Conservation (phyloP, 2,329 filamentous ascomycete genomes). For the Scolecobasidium constrictum region DNA sequence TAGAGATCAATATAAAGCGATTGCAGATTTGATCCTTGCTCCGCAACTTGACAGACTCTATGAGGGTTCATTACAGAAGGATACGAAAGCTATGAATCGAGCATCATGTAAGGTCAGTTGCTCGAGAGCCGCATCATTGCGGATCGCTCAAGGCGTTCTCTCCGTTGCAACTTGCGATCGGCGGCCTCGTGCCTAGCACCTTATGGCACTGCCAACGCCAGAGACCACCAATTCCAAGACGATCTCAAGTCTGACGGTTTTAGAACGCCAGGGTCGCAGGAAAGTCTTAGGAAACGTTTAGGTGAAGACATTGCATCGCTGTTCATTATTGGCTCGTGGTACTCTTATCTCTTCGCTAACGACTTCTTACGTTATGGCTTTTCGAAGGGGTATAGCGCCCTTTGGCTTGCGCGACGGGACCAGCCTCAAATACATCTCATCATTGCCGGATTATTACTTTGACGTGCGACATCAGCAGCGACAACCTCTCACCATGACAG, state of each 20-base stretch:
- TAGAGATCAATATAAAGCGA: too few species aligned
- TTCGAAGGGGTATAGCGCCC: background rate
- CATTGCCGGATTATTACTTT: background rate
- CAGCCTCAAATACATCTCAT: conserved; percentile 1
- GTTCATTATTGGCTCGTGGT: background rate
- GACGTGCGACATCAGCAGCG: background rate
- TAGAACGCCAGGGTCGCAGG: background rate
- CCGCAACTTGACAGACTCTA: too few species aligned
- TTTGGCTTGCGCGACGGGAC: background rate
- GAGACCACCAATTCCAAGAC: too few species aligned
- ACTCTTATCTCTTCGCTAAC: background rate
- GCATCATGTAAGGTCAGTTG: too few species aligned
- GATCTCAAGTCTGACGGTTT: background rate
- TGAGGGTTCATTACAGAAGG: too few species aligned
- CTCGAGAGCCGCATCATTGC: too few species aligned
- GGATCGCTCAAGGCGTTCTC: too few species aligned
- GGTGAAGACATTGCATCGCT: background rate
- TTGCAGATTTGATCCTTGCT: too few species aligned
- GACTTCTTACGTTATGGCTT: background rate
- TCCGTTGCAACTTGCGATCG: too few species aligned
- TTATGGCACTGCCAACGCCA: too few species aligned
- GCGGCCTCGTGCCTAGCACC: too few species aligned
- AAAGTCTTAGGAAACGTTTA: background rate
- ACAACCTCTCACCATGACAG: background rate
- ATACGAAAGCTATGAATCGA: too few species aligned